Percentiles rank a stretch among this genome's conserved stretches.
Conservation (phyloP, 1,284 basidiomycete genomes). For the Sporisorium graminicola region DNA sequence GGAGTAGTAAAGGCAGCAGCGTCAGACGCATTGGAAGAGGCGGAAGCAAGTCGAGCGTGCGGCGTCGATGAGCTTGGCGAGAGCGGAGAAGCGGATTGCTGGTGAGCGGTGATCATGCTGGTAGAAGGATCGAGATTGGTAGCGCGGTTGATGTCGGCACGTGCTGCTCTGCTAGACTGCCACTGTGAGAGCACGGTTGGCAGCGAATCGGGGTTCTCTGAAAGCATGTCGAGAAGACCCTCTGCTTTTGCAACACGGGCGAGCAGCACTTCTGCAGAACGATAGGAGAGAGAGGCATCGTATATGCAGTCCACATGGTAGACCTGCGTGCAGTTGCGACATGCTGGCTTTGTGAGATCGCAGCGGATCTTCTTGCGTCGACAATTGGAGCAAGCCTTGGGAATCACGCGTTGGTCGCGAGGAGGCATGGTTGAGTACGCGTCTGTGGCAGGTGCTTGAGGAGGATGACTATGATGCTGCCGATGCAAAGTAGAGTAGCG, state of each 20-base stretch:
- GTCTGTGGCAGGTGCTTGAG: neutral
- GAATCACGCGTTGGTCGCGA: slow-evolving; percentile 8
- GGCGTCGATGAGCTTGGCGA: neutral
- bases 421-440: slow-evolving; percentile 5
- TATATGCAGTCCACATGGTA: slow-evolving; percentile 10
- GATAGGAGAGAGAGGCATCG: slow-evolving; percentile 10
- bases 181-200: slow-evolving; percentile 4
- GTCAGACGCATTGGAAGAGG: neutral
- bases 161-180: neutral
- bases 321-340: slow-evolving; percentile 12
- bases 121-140: neutral
- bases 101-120: neutral
- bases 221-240: slow-evolving; percentile 3
- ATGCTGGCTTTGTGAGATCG: slow-evolving; percentile 14
- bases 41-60: neutral
- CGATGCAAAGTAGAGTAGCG: too few relatives aligned
- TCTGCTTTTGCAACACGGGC: slow-evolving; percentile 8
- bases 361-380: slow-evolving; percentile 12
- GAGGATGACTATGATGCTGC: too few relatives aligned
- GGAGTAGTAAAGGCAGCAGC: neutral
- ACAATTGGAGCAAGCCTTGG: slow-evolving; percentile 8
- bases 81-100: neutral
- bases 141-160: neutral
- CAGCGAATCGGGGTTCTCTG: neutral
- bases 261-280: slow-evolving; percentile 5